phyloP scores from a whole-genome alignment of 1,284 basidiomycete species.

The Rhodotorula mucilaginosa region DNA sequence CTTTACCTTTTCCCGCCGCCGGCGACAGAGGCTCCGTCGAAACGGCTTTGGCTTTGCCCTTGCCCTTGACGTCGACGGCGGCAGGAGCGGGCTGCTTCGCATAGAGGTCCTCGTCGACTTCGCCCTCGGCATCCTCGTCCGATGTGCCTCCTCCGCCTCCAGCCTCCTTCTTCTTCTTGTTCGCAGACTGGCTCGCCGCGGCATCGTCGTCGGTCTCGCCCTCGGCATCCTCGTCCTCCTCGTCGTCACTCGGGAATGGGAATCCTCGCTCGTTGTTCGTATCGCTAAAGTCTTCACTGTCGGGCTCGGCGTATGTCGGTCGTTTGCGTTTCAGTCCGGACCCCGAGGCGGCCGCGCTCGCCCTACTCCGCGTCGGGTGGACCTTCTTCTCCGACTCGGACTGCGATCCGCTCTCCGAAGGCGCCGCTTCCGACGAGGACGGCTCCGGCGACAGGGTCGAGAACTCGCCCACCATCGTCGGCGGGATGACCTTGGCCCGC shows the following conservation, averaged over 20 bases:
- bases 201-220: background rate
- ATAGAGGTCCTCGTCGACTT: constrained; percentile 1
- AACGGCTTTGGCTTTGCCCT: background rate
- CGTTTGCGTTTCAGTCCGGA: background rate
- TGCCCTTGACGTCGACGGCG: constrained; percentile 1
- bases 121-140: constrained; percentile 3
- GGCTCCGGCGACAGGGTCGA: background rate
- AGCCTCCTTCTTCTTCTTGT: background rate
- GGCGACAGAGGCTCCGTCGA: background rate
- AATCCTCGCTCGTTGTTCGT: background rate
- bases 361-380: background rate
- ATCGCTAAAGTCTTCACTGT: constrained; percentile 2
- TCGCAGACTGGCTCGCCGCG: background rate
- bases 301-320: background rate
- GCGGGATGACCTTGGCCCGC: constrained; percentile 7
- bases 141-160: background rate
- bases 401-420: background rate
- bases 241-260: constrained; percentile 3
- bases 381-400: background rate
- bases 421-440: background rate
- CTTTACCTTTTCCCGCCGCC: background rate
- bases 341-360: background rate
- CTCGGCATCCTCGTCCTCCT: constrained; percentile 1
- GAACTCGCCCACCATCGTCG: background rate
- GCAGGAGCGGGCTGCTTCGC: background rate